Evolutionary conservation across 1,284 basidiomycete species (phyloP), one percentile per base, ranked within the genome.

Genomic region (Malassezia dermatis): DNA sequence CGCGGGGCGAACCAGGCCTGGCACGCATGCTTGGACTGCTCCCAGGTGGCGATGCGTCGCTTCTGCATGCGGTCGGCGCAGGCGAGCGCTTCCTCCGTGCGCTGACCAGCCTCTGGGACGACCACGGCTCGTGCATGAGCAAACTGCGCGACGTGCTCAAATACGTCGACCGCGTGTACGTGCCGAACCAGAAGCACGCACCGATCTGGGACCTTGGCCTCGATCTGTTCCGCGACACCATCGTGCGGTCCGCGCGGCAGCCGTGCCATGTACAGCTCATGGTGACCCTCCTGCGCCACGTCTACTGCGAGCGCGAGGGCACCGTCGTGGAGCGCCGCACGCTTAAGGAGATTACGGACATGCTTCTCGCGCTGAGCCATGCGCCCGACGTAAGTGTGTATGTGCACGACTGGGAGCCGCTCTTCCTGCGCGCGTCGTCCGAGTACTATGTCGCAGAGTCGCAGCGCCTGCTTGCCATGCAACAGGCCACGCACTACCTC

Each of bases 231-330:
- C 79, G 90, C 49, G 80, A 84, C 58, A 84, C 85, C 58, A 89
- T 96, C 69, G 57, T 72, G 28, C 63, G 61, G 81, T 95, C 64
- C 81, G 21, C 58, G 39, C 57, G 62, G 34, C 75, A 78, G 50
- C 86, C 89, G 41, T 90, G 98, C 76, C 83, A 86, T 66, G 82
- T 83, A 34, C 86, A 91, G 66, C 77, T 96, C 61, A 81, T 89
- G 62, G 79, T 81, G 19, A 88, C 89, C 4, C 80, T 96, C 41
- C 80, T 96, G 49, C 83, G 82, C 30, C 87, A 93, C 75, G 84
- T 98, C 49, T 86, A 84, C 63, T 84, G 89, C 56, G 93, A 98
- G 71, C 84, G 93, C 17, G 86, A 93, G 61, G 91, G 91, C 23
- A 86, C 86, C 63, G 83, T 83, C 45, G 91, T 98, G 71, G 90